Conservation (phyloP, 2,329 filamentous ascomycete species). For the Diaporthe nobilis region DNA sequence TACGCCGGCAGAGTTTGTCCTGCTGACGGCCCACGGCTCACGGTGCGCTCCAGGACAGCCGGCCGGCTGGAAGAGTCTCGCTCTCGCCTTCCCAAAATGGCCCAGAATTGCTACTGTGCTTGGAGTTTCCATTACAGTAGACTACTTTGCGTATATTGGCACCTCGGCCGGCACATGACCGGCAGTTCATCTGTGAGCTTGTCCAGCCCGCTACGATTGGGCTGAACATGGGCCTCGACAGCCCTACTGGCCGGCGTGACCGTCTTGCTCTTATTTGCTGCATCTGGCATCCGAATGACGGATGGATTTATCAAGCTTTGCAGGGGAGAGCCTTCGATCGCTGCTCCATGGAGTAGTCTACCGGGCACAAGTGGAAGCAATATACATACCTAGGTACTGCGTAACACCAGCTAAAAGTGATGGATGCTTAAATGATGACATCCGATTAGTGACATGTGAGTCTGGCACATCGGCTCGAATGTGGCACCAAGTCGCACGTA, state of each 20-base stretch:
- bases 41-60: background rate
- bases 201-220: constrained; percentile 1
- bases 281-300: constrained; percentile 1
- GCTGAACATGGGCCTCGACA: constrained; percentile 4
- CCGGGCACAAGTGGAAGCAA: background rate
- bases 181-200: constrained; percentile 10
- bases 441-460: constrained; percentile 12
- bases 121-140: constrained; percentile 20
- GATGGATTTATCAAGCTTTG: constrained; percentile 9
- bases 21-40: background rate
- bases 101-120: background rate
- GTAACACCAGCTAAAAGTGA: background rate
- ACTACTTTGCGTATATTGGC: constrained; percentile 19
- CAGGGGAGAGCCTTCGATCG: background rate
- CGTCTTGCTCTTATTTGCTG: constrained; percentile 4
- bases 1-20: constrained; percentile 20
- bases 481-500: background rate
- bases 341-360: background rate
- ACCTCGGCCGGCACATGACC: background rate
- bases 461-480: background rate
- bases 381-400: background rate
- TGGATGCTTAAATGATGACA: constrained; percentile 11
- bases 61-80: constrained; percentile 3
- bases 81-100: constrained; percentile 24
- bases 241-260: constrained; percentile 11